Evolutionary conservation across 148 eudicot species (phyloP), one percentile per base, ranked within the genome.

Genomic region (Beta vulgaris): DNA sequence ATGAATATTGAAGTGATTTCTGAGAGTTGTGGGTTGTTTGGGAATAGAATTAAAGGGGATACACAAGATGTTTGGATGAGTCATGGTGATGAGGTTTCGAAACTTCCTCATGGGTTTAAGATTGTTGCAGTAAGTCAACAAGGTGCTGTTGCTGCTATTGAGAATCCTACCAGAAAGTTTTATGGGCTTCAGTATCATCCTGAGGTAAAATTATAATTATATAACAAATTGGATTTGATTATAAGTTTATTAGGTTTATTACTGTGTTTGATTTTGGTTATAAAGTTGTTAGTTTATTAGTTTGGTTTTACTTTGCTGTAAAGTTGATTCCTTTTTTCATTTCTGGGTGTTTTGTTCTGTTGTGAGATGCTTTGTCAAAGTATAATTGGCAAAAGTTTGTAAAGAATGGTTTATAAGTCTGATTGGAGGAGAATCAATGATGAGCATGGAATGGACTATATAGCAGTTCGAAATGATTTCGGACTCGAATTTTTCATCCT

Each of bases 1-100:
- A 92, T 95, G 97, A 96, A 90, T 70, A 92, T 95, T 73, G 91
- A 86, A 76, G 93, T 94, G 3, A 73, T 73, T 35, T 84, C 63
- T 68, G 84, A 53, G 26, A 68, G 76, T 40, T 46, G 67, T 80
- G 35, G 80, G 26, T 53, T 92, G 79, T 95, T 87, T 85, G 92
- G 88, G 78, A 60, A 74, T 35, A 83, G 76, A 76, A 29, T 4
- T 4, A 80, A 77, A 54, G 98, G 96, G 36, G 91, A 87, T 79
- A 92, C 69, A 78, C 97, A 94, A 76, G 84, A 86, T 74, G 97
- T 92, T 66, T 95, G 98, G 98, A 95, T 95, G 98, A 95, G 97
- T 55, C 98, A 95, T 64, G 97, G 97, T 0, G 98, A 95, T 57
- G 98, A 92, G 85, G 98, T 88, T 11, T 91, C 83, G 46, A 81